Percentiles rank a stretch among this genome's conserved stretches.
Conservation (phyloP, 768 basidiomycete genomes). For the Pisolithus marmoratus region DNA sequence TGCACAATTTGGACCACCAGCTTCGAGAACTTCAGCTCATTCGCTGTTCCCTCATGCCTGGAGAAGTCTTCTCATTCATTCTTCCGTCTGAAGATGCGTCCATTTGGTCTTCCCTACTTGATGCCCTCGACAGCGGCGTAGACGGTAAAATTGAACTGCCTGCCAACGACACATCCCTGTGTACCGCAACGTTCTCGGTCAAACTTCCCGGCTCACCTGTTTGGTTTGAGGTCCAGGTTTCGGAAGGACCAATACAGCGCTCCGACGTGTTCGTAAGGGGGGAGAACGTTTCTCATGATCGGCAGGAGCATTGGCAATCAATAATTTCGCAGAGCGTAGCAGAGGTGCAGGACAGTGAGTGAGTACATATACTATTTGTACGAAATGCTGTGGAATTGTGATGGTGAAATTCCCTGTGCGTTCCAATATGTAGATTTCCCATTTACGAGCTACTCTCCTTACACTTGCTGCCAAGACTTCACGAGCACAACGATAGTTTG, state of each 20-base stretch:
- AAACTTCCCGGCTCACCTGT: conserved; percentile 21
- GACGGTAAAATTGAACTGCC: neutral
- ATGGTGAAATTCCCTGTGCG: neutral
- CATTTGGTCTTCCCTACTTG: conserved; percentile 25
- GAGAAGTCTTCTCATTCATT: conserved; percentile 43
- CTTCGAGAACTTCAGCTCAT: conserved; percentile 57
- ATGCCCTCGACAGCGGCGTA: conserved; percentile 5
- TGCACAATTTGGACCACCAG: conserved; percentile 9
- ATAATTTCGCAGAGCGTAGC: conserved; percentile 33
- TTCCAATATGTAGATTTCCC: conserved; percentile 42
- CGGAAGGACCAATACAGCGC: conserved; percentile 5
- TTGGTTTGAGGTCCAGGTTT: conserved; percentile 34
- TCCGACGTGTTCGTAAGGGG: conserved; percentile 39
- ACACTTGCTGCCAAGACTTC: conserved; percentile 53
- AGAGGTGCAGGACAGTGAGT: conserved; percentile 30
- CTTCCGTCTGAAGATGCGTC: conserved; percentile 31
- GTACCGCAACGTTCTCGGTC: conserved; percentile 32
- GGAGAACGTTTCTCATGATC: conserved; percentile 36
- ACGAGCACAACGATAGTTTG: conserved; percentile 27
- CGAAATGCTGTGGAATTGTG: neutral
- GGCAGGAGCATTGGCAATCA: conserved; percentile 46
- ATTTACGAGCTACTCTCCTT: conserved; percentile 54
- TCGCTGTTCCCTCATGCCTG: conserved; percentile 55
- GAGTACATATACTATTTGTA: conserved; percentile 7
- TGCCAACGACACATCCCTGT: conserved; percentile 7